Base-by-base conservation (phyloP, 1,139 yeast genomes). In the Diutina rugosa region DNA sequence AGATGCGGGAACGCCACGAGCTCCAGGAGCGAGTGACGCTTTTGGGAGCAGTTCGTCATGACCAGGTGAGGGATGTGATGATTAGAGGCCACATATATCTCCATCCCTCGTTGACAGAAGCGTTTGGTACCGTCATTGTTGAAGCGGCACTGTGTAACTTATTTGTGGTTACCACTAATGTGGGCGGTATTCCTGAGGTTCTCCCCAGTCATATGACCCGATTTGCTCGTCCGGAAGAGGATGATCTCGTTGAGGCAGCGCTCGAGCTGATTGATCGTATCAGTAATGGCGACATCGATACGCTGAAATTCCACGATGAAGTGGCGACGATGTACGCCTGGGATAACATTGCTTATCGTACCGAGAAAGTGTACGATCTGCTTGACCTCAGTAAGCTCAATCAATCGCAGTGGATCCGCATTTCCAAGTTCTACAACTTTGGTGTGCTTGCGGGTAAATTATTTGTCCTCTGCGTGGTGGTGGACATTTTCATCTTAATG, bases 101-200 rank as follows among this genome's bases (percentile, higher is more conserved):
- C 54, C 99, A 95, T 69, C 93, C 99, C 0, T 86, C 97, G 1
- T 73, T 95, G 45, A 95, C 99, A 0, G 99, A 95, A 67, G 99
- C 99, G 0, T 95, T 95, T 72, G 99, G 99, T 1, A 93, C 99
- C 0, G 99, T 90, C 0, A 73, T 95, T 28, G 97, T 95, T 0
- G 99, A 95, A 67, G 99, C 99, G 0, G 99, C 98, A 0, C 87
- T 96, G 0, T 93, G 99, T 72, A 98, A 98, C 0, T 70, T 95
- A 46, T 77, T 89, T 44, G 97, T 95, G 1, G 99, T 95, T 0
- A 91, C 98, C 0, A 95, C 99, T 0, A 84, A 85, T 59, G 99
- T 95, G 0, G 99, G 99, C 1, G 99, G 99, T 4, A 91, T 93
- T 51, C 98, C 98, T 0, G 99, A 95, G 65, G 99, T 95, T 4